phyloP scores from a whole-genome alignment of 352 stramenopile species.

The Phytophthora citricola region DNA sequence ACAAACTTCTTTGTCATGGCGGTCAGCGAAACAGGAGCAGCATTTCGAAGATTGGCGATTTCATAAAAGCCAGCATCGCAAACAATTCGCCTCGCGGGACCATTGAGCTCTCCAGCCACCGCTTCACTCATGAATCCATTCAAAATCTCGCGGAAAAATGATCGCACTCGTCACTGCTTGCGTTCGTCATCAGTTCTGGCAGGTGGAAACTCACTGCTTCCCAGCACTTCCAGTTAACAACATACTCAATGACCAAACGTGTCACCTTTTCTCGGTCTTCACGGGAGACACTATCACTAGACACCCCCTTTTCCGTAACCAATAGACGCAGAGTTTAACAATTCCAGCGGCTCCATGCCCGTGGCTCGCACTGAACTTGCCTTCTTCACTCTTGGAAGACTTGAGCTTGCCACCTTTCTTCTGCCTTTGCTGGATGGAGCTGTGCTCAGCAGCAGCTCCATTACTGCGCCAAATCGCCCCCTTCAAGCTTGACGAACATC shows the following conservation, averaged over 20 bases:
- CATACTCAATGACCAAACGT: conserved; percentile 62
- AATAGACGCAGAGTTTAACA: conserved; percentile 83
- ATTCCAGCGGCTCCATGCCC: conserved; percentile 55
- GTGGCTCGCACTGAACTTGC: conserved; percentile 14
- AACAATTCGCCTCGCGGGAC: conserved; percentile 53
- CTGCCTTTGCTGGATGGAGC: conserved; percentile 11
- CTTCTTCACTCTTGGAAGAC: background rate
- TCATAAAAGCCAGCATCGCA: conserved; percentile 86
- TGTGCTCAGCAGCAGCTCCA: conserved; percentile 48
- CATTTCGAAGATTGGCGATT: conserved; percentile 54
- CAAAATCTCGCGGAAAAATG: conserved; percentile 46
- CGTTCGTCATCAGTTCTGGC: conserved; percentile 60
- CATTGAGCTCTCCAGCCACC: conserved; percentile 14
- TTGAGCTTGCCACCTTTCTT: conserved; percentile 24
- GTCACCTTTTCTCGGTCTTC: conserved; percentile 38
- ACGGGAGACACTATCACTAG: conserved; percentile 8
- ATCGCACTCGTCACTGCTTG: conserved; percentile 35
- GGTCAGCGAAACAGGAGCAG: conserved; percentile 50
- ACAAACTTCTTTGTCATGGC: conserved; percentile 30
- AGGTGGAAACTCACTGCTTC: conserved; percentile 76
- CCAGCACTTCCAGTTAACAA: conserved; percentile 72
- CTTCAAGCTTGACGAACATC: conserved; percentile 52
- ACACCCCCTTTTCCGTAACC: conserved; percentile 39
- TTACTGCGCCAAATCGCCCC: conserved; percentile 41
- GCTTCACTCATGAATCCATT: conserved; percentile 44